phyloP scores from a whole-genome alignment of 768 basidiomycete genomes.

The Candolleomyces efflorescens region DNA sequence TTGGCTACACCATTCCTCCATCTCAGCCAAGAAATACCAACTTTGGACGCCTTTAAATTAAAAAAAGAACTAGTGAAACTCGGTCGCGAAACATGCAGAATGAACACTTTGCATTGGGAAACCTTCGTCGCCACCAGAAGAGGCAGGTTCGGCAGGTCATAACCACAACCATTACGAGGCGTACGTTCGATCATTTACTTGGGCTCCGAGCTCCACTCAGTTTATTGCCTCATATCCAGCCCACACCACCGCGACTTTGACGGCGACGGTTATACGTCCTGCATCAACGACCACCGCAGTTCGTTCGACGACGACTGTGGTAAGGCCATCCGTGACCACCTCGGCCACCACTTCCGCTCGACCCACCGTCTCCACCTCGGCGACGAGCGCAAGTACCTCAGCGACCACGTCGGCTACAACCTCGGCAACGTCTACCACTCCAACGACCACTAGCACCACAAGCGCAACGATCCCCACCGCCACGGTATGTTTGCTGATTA shows the following conservation, averaged over 20 bases:
- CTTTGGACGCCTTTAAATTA: background rate
- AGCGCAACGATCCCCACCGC: background rate
- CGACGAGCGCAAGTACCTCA: background rate
- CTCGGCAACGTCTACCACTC: background rate
- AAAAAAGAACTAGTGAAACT: background rate
- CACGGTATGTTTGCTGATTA: too few relatives aligned
- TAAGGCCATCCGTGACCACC: background rate
- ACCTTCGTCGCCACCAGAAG: slow-evolving; percentile 1
- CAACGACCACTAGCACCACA: background rate
- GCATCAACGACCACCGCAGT: background rate
- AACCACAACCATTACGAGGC: slow-evolving; percentile 3
- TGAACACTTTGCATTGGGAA: background rate
- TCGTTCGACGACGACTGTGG: background rate
- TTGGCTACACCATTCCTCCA: too few relatives aligned
- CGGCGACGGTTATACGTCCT: background rate
- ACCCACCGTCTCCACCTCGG: background rate
- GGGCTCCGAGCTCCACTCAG: background rate
- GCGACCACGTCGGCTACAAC: background rate
- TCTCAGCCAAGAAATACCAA: background rate
- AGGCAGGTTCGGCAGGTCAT: background rate
- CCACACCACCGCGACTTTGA: background rate
- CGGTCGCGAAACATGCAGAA: background rate
- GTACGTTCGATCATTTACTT: background rate
- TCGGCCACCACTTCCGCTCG: background rate
- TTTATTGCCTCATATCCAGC: background rate